Conservation (phyloP, 768 basidiomycete species). For the Xerocomus spinulosus region DNA sequence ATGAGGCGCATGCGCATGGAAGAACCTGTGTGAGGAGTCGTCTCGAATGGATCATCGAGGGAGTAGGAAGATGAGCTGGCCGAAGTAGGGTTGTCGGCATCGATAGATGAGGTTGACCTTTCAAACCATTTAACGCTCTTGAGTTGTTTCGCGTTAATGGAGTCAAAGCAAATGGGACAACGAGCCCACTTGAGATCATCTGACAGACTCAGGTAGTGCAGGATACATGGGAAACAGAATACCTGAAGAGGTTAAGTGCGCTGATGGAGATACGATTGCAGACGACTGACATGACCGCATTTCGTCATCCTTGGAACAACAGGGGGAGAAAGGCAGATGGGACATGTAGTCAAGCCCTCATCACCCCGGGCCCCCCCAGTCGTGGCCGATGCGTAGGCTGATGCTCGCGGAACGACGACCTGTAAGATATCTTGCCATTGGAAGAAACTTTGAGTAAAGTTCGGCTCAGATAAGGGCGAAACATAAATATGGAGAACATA, state of each 20-base stretch:
- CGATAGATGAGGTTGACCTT: conserved; percentile 35
- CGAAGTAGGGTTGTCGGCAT: conserved; percentile 18
- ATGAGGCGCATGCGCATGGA: conserved; percentile 82
- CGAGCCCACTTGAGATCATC: conserved; percentile 82
- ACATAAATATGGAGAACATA: conserved; percentile 36
- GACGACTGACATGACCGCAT: conserved; percentile 86
- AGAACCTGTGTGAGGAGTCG: conserved; percentile 50
- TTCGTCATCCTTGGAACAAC: conserved; percentile 91
- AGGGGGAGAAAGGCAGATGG: conserved; percentile 92
- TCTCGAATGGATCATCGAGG: conserved; percentile 32
- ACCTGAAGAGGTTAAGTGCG: conserved; percentile 48
- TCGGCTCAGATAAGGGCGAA: conserved; percentile 1
- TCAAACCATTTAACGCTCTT: conserved; percentile 93
- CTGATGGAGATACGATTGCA: not conserved
- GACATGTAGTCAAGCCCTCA: conserved; percentile 74
- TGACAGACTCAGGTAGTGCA: conserved; percentile 83
- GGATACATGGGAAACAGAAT: conserved; percentile 91
- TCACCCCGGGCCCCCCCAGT: conserved; percentile 40
- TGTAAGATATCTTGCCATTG: conserved; percentile 97
- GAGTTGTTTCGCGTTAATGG: conserved; percentile 83
- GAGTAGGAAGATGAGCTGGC: conserved; percentile 46
- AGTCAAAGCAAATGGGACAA: conserved; percentile 96
- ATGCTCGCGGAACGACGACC: conserved; percentile 84
- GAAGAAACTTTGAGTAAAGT: conserved; percentile 61
- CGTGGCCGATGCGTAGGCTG: conserved; percentile 64